phyloP scores from a whole-genome alignment of 768 basidiomycete genomes.

The Termitomyces sp. region DNA sequence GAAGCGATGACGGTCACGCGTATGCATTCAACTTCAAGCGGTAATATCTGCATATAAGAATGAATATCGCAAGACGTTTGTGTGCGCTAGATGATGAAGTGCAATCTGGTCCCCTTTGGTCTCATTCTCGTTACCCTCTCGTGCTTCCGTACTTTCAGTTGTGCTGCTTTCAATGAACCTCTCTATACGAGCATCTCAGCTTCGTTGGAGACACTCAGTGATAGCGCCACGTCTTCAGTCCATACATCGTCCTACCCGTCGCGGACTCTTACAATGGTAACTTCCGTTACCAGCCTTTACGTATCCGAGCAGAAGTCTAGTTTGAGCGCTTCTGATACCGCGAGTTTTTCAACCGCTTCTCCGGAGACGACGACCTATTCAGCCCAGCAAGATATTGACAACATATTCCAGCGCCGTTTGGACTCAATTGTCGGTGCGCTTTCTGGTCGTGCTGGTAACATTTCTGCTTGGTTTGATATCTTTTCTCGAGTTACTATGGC shows the following conservation, averaged over 20 bases:
- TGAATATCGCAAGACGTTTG: background rate
- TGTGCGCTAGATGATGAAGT: background rate
- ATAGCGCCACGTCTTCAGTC: background rate
- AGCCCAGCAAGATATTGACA: constrained; percentile 26
- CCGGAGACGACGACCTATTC: constrained; percentile 11
- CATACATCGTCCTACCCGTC: background rate
- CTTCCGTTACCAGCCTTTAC: background rate
- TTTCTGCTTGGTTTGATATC: constrained; percentile 8
- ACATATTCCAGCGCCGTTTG: constrained; percentile 33
- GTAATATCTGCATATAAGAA: background rate
- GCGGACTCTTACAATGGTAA: background rate
- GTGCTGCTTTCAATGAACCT: background rate
- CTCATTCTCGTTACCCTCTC: background rate
- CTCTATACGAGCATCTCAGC: background rate
- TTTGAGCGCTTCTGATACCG: background rate
- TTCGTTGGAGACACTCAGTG: background rate
- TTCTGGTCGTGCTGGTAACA: constrained; percentile 20
- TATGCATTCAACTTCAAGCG: background rate
- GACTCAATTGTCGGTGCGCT: constrained; percentile 38
- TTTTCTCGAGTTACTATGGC: background rate
- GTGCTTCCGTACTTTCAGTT: background rate
- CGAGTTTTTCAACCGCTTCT: background rate
- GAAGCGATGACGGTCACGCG: background rate
- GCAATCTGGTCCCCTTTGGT: background rate
- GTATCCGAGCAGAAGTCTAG: background rate